Evolutionary conservation across 148 eudicot species (phyloP).

Genomic region (Polygonum maritimum): DNA sequence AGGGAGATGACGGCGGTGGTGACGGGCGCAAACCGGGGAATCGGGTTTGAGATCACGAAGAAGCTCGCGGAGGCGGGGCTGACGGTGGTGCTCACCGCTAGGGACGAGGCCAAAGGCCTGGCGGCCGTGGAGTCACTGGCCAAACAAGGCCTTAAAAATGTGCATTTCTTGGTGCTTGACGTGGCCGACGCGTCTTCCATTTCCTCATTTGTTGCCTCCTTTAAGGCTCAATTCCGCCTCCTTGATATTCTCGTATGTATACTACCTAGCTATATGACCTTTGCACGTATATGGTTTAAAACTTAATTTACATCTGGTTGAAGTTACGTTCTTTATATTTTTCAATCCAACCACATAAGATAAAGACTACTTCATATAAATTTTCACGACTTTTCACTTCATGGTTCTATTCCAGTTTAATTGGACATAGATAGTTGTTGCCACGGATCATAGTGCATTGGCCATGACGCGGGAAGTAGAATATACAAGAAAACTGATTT

Average conservation of each 20-base stretch:
- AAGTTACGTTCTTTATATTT: too few relatives aligned
- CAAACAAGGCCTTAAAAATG: constrained; percentile 17
- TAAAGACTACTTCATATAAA: too few relatives aligned
- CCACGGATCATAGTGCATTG: too few relatives aligned
- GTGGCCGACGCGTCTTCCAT: constrained; percentile 44
- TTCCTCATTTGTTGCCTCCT: constrained; percentile 38
- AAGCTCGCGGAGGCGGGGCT: constrained; percentile 56
- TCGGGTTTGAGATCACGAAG: constrained; percentile 62
- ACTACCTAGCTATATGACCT: not conserved
- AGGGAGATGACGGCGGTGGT: constrained; percentile 68
- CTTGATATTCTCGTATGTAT: constrained; percentile 51
- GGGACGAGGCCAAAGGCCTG: constrained; percentile 42
- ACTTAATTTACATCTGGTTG: too few relatives aligned
- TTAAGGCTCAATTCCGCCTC: constrained; percentile 26
- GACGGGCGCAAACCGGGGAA: constrained; percentile 86
- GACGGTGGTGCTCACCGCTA: constrained; percentile 65
- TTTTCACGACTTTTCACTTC: too few relatives aligned
- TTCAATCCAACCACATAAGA: too few relatives aligned
- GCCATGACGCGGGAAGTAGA: too few relatives aligned
- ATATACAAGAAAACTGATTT: too few relatives aligned
- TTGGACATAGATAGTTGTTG: too few relatives aligned
- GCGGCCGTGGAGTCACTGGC: constrained; percentile 40
- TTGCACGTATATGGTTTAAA: too few relatives aligned
- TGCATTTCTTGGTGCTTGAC: constrained; percentile 44
- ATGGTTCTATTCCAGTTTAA: too few relatives aligned